Percentiles rank a stretch among this genome's conserved stretches.
These are phyloP conservation scores for Macaranga tanarius DNA, from an alignment of 441 rosid species.

Conservation along the genomic window DNA sequence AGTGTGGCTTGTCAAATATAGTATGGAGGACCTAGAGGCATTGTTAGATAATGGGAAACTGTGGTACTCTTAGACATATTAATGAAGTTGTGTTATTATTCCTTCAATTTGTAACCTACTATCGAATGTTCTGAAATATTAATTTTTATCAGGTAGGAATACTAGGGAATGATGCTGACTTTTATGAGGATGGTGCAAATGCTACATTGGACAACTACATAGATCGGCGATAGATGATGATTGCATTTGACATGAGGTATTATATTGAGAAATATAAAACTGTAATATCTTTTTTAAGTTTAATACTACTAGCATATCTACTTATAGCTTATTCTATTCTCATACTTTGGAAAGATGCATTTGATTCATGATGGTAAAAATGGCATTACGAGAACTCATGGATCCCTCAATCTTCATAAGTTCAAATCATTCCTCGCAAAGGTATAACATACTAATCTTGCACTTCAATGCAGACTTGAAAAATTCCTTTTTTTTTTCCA, in stretches of 20 bases:
- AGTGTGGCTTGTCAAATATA: not conserved
- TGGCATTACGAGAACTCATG: slow-evolving; percentile 91
- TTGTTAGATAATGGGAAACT: not conserved
- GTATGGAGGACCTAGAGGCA: not conserved
- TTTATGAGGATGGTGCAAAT: slow-evolving; percentile 58
- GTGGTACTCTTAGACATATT: not conserved
- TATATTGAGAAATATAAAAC: slow-evolving; percentile 13
- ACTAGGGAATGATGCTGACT: slow-evolving; percentile 93
- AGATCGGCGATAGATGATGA: slow-evolving; percentile 91
- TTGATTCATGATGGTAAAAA: slow-evolving; percentile 98
- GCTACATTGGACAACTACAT: slow-evolving; percentile 44
- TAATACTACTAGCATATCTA: slow-evolving; percentile 13
- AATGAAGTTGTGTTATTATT: not conserved
- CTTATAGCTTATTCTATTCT: slow-evolving; percentile 26
- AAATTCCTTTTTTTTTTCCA: not conserved
- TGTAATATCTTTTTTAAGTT: not conserved
- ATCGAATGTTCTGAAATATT: not conserved
- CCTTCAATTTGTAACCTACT: slow-evolving; percentile 4
- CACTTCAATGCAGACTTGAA: not conserved
- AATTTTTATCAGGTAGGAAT: slow-evolving; percentile 66
- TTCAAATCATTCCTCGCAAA: slow-evolving; percentile 76
- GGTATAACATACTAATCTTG: slow-evolving; percentile 37
- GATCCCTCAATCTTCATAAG: slow-evolving; percentile 71
- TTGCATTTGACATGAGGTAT: slow-evolving; percentile 97
- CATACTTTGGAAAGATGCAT: slow-evolving; percentile 56